Base-by-base conservation (phyloP, 2,329 filamentous ascomycete species). In the Helotiales sp. region DNA sequence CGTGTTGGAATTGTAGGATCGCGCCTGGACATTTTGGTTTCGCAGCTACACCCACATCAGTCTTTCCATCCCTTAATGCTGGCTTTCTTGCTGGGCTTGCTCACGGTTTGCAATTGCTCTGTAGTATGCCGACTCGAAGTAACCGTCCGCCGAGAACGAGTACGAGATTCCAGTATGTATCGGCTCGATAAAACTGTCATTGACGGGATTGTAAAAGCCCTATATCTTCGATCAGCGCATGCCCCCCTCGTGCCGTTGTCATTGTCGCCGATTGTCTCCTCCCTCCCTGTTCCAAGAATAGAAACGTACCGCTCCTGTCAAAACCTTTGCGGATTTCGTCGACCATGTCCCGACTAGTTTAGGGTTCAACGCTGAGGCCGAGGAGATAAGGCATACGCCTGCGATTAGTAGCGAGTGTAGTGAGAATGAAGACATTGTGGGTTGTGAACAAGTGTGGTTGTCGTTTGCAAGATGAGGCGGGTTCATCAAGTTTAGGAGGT, bases 1-100 rank as follows among this genome's bases (percentile, higher is more conserved):
- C 90, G 75, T 93, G 90, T 76, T 93, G 90, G 84, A 87, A 93
- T 79, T 92, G 89, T 82, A 92, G 87, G 57, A 92, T 84, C 8
- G 85, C 88, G 63, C 83, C 82, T 1, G 89, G 86, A 73, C 90
- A 92, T 67, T 81, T 78, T 30, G 90, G 90, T 15, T 83, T 80
- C 55, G 80, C 78, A 50, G 89, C 88, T 89, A 72, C 69, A 45
- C 63, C 52, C 70, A 7, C 52, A 52, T 73, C 8, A 73, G 67
- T 70, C 61, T 49, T 47, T 52, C 2, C 24, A n/a, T n/a, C 58
- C 45, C 34, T 15, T 5, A 4, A 22, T 32, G 1, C 6, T 22
- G 8, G 13, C n/a, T 28, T 24, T 15, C 17, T 45, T 61, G 6
- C 24, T 54, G 30, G 13, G 32, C 52, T 30, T 45, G 72, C 87